Conservation (phyloP, 495 filamentous ascomycete species). For the Xylaria longipes region DNA sequence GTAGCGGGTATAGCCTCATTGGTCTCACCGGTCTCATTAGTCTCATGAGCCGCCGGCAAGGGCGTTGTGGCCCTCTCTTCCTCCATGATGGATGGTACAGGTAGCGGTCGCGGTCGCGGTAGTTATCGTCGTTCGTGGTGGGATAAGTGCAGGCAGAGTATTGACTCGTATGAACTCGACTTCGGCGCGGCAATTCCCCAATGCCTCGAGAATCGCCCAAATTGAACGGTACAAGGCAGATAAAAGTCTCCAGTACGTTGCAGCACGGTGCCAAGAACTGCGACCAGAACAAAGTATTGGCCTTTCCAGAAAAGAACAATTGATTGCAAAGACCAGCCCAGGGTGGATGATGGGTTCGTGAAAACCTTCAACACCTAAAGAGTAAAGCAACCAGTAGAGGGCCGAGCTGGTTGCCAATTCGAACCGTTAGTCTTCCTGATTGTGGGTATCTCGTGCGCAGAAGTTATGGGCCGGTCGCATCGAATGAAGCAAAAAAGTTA, state of each 20-base stretch:
- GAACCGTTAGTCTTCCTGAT: not conserved
- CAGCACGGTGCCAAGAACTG: not conserved
- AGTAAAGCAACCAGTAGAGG: not conserved
- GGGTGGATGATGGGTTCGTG: not conserved
- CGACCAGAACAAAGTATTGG: not conserved
- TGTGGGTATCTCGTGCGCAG: conserved; percentile 9
- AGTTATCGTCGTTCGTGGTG: conserved; percentile 17
- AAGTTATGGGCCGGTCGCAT: not conserved
- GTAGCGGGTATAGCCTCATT: conserved; percentile 39
- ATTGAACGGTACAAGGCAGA: not conserved
- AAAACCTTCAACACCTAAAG: too few species aligned
- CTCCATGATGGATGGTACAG: conserved; percentile 44
- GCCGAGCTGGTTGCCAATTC: not conserved
- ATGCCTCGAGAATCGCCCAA: not conserved
- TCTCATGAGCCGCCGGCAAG: conserved; percentile 33
- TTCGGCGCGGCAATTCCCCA: conserved; percentile 8
- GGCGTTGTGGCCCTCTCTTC: conserved; percentile 41
- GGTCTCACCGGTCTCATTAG: not conserved
- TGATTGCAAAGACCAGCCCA: not conserved
- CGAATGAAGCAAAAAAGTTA: not conserved
- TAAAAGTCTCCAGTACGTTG: not conserved
- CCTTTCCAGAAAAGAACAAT: not conserved
- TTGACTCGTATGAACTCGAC: conserved; percentile 1
- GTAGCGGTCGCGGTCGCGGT: not conserved
- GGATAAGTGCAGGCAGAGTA: conserved; percentile 33